Evolutionary conservation across 208 protist species (phyloP).

Genomic region (Trypanosoma rangeli): DNA sequence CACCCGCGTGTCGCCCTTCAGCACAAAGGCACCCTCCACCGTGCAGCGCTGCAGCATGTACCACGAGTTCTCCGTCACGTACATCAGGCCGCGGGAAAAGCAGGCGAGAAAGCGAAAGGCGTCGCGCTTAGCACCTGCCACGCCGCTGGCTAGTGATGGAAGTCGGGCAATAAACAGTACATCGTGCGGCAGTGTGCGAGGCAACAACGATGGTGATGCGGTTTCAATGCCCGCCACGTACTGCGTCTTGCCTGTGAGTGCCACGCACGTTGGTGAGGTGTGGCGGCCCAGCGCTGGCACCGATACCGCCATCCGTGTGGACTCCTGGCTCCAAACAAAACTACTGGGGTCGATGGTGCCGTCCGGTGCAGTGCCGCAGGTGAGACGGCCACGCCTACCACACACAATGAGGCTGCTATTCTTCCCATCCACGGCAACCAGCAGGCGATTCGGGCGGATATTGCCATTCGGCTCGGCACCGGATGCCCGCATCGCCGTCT

Average conservation of each 20-base stretch:
- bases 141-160: neutral
- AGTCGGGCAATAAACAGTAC: constrained; percentile 24
- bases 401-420: constrained; percentile 36
- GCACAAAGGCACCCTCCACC: constrained; percentile 70
- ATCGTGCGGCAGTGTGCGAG: constrained; percentile 31
- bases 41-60: constrained; percentile 65
- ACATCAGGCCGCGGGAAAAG: constrained; percentile 75
- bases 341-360: constrained; percentile 56
- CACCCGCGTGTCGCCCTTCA: constrained; percentile 46
- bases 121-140: neutral
- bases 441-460: constrained; percentile 23
- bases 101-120: constrained; percentile 39
- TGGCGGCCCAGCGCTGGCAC: constrained; percentile 15
- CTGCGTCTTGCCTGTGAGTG: constrained; percentile 12
- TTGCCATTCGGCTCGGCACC: neutral
- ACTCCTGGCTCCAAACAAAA: constrained; percentile 24
- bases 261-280: constrained; percentile 14
- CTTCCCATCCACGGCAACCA: constrained; percentile 2
- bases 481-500: neutral
- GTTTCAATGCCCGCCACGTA: constrained; percentile 24
- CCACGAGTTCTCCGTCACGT: constrained; percentile 51
- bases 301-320: constrained; percentile 12
- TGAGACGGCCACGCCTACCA: constrained; percentile 45
- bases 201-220: neutral
- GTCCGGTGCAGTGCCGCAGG: constrained; percentile 40